Base-by-base conservation (phyloP, 345 rosid genomes). In the Pseudoturritis turrita region DNA sequence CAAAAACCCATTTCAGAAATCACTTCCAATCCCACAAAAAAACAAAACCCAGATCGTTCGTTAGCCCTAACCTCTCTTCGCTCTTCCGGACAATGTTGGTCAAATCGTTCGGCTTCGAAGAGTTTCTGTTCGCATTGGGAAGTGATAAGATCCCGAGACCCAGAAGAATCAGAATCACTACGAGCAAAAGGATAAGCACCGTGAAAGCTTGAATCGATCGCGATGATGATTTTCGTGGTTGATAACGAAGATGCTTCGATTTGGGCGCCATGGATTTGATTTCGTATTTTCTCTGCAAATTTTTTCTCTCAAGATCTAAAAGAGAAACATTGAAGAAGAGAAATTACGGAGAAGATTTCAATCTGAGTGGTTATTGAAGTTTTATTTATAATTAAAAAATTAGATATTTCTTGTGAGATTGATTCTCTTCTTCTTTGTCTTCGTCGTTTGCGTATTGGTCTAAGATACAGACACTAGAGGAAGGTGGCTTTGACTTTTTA, bases 131-230 rank as follows among this genome's bases (percentile, higher is more conserved):
- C 23, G 72, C 62, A 79, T 84, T 85, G 1, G 97, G 96, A 19
- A 91, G 74, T 23, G 96, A 88, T 65, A 85, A 75, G 65, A 91
- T 83, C 43, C 95, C 95, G 19, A 94, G 85, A 12, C 84, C 85
- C 13, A 95, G 92, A 64, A 91, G 96, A 77, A 91, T 83, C 73
- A 86, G 75, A 62, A 84, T 77, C 58, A 83, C 86, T 78, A 89
- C 83, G 3, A 89, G 85, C 67, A 91, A 66, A 68, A 79, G 63
- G 8, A 88, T 55, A 17, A 94, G 78, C 75, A 81, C 45, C 0
- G 87, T 76, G 37, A 86, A 73, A 21, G 87, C 78, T 75, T 86
- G 71, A 52, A 82, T 85, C 52, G 93, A 82, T 1, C 89, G 65
- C 12, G 91, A 80, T 33, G 92, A 54, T 0, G 79, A 36, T 29